Conservation (phyloP, 352 stramenopile genomes). For the Phytopythium sindhum region DNA sequence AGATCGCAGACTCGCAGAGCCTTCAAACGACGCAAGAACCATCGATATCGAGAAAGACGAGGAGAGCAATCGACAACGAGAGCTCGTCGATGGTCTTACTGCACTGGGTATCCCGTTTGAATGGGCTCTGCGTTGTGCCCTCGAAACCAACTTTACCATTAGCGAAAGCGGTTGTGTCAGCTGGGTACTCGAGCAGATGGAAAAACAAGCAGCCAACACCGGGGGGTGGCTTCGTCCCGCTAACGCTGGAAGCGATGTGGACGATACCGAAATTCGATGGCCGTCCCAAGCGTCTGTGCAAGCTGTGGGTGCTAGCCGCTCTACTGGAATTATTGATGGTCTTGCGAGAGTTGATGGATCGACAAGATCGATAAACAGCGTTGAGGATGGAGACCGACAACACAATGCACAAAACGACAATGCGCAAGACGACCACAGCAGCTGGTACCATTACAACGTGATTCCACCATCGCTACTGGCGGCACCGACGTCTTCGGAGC, state of each 20-base stretch:
- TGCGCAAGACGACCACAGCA: background rate
- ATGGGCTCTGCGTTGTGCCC: constrained; percentile 64
- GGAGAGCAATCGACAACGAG: constrained; percentile 23
- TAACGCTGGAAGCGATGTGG: background rate
- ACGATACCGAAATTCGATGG: background rate
- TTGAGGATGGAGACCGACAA: background rate
- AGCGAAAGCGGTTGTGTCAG: constrained; percentile 72
- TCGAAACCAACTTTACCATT: constrained; percentile 36
- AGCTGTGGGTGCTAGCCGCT: background rate
- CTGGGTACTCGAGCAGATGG: constrained; percentile 92
- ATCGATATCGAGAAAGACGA: background rate
- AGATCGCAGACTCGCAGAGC: background rate
- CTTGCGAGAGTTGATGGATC: background rate
- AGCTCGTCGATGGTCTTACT: constrained; percentile 75
- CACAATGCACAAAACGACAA: background rate
- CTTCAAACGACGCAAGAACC: background rate
- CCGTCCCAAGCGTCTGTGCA: background rate
- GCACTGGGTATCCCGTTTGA: constrained; percentile 83
- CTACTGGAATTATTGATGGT: background rate
- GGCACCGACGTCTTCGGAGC: background rate
- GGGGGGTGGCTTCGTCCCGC: background rate
- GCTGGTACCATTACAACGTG: background rate
- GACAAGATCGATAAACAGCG: background rate
- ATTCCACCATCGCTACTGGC: background rate
- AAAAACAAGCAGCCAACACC: constrained; percentile 39